Evolutionary conservation across 2,329 filamentous ascomycete genomes (phyloP).

Genomic region (Graphilbum fragrans): DNA sequence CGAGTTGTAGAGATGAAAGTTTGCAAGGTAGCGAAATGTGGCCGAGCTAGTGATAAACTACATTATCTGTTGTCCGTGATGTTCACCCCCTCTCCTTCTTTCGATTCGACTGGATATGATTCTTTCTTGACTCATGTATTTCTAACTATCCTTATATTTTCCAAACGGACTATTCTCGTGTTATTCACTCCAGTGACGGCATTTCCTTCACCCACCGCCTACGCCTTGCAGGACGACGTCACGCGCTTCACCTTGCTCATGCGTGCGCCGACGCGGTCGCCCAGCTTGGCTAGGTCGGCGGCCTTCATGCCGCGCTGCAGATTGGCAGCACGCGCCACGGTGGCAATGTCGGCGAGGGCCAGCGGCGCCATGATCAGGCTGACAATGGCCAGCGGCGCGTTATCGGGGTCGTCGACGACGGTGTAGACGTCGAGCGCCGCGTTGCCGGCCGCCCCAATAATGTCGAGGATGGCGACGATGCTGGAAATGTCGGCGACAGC

Average conservation of each 20-base stretch:
- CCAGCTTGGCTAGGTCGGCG: constrained; percentile 3
- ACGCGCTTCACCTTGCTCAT: neutral
- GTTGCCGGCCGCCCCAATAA: constrained; percentile 3
- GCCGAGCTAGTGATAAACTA: too few relatives aligned
- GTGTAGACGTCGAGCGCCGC: constrained; percentile 9
- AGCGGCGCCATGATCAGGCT: constrained; percentile 9
- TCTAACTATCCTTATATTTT: too few relatives aligned
- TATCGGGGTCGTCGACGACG: constrained; percentile 7
- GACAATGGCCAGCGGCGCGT: constrained; percentile 10
- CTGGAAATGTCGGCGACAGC: neutral
- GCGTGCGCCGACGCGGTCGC: neutral
- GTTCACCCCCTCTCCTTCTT: too few relatives aligned
- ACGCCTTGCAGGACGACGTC: neutral
- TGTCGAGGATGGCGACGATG: constrained; percentile 1
- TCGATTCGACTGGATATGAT: too few relatives aligned
- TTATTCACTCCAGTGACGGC: too few relatives aligned
- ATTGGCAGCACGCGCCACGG: constrained; percentile 4
- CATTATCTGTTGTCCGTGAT: too few relatives aligned
- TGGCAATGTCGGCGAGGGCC: constrained; percentile 6
- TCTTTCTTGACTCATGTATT: too few relatives aligned
- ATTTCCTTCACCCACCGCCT: neutral
- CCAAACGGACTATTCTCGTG: too few relatives aligned
- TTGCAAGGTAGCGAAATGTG: too few relatives aligned
- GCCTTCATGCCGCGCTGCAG: neutral
- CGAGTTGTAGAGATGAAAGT: too few relatives aligned